A percentile compares a stretch with the other conserved stretches of the same genome.
phyloP scores from a whole-genome alignment of 139 green algal genomes.

The Diplosphaera chodatii region DNA sequence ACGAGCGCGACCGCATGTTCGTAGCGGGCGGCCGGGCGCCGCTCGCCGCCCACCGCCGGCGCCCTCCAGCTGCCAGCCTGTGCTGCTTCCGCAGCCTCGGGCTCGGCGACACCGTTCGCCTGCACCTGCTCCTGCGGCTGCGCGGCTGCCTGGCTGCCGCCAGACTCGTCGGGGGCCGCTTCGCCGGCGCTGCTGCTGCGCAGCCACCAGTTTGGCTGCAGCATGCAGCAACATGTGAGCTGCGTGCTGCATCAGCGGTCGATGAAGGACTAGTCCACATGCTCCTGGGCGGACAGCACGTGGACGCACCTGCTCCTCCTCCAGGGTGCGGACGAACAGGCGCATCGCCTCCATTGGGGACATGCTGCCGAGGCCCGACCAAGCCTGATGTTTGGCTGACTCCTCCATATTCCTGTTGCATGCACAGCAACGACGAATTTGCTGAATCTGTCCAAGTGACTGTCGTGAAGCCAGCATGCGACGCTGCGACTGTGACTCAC shows the following conservation, averaged over 20 bases:
- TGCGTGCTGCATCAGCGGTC: no score
- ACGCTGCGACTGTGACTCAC: no score
- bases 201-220: conserved; percentile 46
- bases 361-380: conserved; percentile 82
- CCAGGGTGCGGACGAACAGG: conserved; percentile 84
- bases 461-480: no score
- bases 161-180: neutral
- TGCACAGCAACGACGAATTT: no score
- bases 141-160: no score
- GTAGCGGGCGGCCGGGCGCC: conserved; percentile 57
- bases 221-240: neutral
- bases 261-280: no score
- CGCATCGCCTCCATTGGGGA: conserved; percentile 84
- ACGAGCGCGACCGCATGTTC: conserved; percentile 73
- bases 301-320: conserved; percentile 50
- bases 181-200: neutral
- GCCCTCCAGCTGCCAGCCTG: conserved; percentile 7
- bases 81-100: neutral
- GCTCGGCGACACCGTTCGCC: neutral
- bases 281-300: neutral
- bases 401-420: conserved; percentile 64
- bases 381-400: conserved; percentile 73
- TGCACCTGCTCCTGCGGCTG: neutral
- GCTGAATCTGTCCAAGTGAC: no score
- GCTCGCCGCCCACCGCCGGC: neutral